Conservation (phyloP, 208 protist genomes). For the Crithidia mellificae region DNA sequence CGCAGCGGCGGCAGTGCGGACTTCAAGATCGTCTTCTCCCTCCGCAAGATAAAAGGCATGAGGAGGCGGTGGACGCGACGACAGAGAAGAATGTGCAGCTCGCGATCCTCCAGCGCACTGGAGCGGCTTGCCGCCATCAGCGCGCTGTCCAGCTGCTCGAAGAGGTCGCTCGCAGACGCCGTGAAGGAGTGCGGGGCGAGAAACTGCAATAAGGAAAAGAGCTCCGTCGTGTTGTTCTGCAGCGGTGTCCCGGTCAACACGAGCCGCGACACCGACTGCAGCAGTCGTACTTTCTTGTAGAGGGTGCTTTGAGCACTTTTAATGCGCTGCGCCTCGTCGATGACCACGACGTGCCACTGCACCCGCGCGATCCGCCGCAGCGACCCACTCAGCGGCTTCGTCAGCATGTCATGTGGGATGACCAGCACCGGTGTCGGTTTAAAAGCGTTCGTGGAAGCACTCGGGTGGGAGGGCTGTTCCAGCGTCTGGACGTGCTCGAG, state of each 20-base stretch:
- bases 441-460: not conserved
- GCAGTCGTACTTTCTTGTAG: slow-evolving; percentile 37
- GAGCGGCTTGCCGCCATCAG: slow-evolving; percentile 35
- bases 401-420: slow-evolving; percentile 53
- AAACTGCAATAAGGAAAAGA: slow-evolving; percentile 93
- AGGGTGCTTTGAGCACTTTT: slow-evolving; percentile 55
- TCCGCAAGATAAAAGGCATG: slow-evolving; percentile 49
- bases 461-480: not conserved
- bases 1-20: slow-evolving; percentile 39
- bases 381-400: slow-evolving; percentile 23
- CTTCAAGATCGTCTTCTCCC: slow-evolving; percentile 44
- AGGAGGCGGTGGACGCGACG: slow-evolving; percentile 48
- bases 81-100: slow-evolving; percentile 49
- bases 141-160: slow-evolving; percentile 48
- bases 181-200: slow-evolving; percentile 75
- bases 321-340: slow-evolving; percentile 95
- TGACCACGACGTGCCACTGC: slow-evolving; percentile 76
- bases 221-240: slow-evolving; percentile 94
- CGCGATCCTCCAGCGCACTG: slow-evolving; percentile 35
- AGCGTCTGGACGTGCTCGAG: slow-evolving; percentile 22
- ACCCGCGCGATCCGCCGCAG: slow-evolving; percentile 49
- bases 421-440: slow-evolving; percentile 40
- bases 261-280: slow-evolving; percentile 41
- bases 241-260: slow-evolving; percentile 90
- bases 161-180: slow-evolving; percentile 28